A percentile compares a stretch with the other conserved stretches of the same genome.
Conservation (phyloP, 139 green algal species). For the Marvania coccoides region DNA sequence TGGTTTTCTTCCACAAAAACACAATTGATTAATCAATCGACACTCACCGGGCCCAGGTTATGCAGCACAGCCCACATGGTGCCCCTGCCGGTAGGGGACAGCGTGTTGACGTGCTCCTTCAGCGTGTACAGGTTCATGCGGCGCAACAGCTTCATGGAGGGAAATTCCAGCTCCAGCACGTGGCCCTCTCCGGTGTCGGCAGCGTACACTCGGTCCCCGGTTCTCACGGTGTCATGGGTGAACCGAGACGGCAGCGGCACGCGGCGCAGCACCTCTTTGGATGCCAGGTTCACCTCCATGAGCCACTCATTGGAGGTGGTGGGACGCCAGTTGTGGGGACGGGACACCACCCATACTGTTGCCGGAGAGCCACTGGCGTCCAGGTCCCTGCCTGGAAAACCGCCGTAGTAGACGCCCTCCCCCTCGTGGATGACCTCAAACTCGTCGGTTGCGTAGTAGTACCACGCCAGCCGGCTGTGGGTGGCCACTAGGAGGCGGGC, state of each 20-base stretch:
- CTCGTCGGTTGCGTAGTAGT: conserved; percentile 36
- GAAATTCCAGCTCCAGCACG: conserved; percentile 54
- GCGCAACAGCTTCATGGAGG: conserved; percentile 38
- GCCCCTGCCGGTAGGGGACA: conserved; percentile 40
- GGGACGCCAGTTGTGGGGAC: conserved; percentile 68
- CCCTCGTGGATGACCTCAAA: conserved; percentile 56
- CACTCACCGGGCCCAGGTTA: conserved; percentile 52
- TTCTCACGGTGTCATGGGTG: conserved; percentile 61
- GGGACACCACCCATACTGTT: conserved; percentile 54
- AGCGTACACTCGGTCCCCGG: conserved; percentile 43
- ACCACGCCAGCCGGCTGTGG: conserved; percentile 60
- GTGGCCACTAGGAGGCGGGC: conserved; percentile 42
- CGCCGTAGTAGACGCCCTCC: conserved; percentile 63
- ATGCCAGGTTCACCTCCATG: conserved; percentile 48
- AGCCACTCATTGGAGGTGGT: conserved; percentile 43
- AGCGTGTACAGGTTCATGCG: conserved; percentile 47
- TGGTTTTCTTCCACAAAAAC: no score
- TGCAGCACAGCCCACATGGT: conserved; percentile 67
- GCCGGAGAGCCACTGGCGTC: conserved; percentile 8
- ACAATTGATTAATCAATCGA: no score
- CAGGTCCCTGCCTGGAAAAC: conserved; percentile 41
- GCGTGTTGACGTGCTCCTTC: conserved; percentile 65
- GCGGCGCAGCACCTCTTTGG: conserved; percentile 37
- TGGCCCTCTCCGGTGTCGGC: conserved; percentile 55
- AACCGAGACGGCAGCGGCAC: conserved; percentile 37